Evolutionary conservation across 306 rosid genomes (phyloP).

Genomic region (Prunus padus): DNA sequence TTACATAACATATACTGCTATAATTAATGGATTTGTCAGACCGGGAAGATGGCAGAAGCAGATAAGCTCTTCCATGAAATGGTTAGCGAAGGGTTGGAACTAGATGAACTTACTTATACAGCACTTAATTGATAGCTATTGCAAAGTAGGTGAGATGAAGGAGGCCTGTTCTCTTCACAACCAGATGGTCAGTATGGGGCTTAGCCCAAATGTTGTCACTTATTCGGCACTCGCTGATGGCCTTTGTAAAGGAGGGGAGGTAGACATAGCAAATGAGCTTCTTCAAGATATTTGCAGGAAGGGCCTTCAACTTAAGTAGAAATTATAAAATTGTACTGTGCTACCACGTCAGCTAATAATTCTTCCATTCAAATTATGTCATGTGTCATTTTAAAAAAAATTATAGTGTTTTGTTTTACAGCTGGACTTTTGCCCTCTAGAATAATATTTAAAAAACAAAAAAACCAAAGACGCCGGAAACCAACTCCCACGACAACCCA

Average conservation of each 20-base stretch:
- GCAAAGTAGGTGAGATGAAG: not conserved
- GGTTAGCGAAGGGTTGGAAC: not conserved
- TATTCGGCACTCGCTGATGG: constrained; percentile 1
- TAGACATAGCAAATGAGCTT: not conserved
- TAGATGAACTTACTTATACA: not conserved
- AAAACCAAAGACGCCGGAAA: no score
- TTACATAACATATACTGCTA: not conserved
- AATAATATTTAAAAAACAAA: no score
- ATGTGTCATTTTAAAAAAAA: no score
- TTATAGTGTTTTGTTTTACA: no score
- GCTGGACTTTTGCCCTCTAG: no score
- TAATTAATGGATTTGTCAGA: constrained; percentile 1
- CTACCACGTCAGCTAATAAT: no score
- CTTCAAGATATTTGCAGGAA: not conserved
- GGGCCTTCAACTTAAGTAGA: constrained; percentile 3
- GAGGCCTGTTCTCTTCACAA: not conserved
- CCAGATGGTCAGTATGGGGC: not conserved
- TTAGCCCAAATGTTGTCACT: not conserved
- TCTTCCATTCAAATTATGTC: no score
- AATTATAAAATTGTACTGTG: no score
- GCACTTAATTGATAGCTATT: not conserved
- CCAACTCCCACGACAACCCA: no score
- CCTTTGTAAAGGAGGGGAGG: not conserved
- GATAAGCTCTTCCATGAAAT: not conserved
- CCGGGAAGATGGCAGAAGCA: not conserved